Base-by-base conservation (phyloP, 2,329 filamentous ascomycete genomes). In the Aureobasidium vineae region DNA sequence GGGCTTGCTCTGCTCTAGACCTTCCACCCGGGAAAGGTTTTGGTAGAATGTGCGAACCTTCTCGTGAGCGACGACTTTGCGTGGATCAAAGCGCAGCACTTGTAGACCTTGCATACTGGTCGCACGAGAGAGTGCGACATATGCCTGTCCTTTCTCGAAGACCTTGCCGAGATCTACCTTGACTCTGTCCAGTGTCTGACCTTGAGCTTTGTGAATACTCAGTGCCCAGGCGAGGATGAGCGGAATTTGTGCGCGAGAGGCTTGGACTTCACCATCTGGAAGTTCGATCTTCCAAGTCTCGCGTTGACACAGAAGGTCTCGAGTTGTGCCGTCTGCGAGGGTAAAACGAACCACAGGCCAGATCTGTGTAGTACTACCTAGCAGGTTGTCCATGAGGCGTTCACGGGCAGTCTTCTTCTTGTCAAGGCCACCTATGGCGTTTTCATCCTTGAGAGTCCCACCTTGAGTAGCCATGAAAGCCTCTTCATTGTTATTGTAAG, bases 91-190 rank as follows among this genome's bases (percentile, higher is more conserved):
- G 41, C 91, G 85, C 57, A 94, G 78, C 15, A 99, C 93, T 74
- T 97, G 92, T 23, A 99, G 80, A 0, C 95, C 95, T 21, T 87
- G 84, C 79, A 97, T 92, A 67, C 85, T 90, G 1, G 92, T 96
- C 16, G 95, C 95, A 78, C 95, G 90, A 81, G 91, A 96, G 16
- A 99, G 86, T 61, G 95, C 95, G 61, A 99, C 95, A 74, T 99
- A 99, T 6, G 95, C 95, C 77, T 99, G 95, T 0, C 95, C 95
- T 77, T 97, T 97, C 76, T 99, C 95, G 72, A 99, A 99, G 1
- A 97, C 91, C 69, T 87, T 90, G 36, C 92, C 90, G 0, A 99
- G 83, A 75, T 99, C 92, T 31, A 99, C 95, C 74, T 96, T 96
- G 68, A 99, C 95, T 60, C 94, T 85, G 74, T 96, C 92, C 31